Conservation (phyloP, 2,329 filamentous ascomycete species). For the Apiospora phragmitis region DNA sequence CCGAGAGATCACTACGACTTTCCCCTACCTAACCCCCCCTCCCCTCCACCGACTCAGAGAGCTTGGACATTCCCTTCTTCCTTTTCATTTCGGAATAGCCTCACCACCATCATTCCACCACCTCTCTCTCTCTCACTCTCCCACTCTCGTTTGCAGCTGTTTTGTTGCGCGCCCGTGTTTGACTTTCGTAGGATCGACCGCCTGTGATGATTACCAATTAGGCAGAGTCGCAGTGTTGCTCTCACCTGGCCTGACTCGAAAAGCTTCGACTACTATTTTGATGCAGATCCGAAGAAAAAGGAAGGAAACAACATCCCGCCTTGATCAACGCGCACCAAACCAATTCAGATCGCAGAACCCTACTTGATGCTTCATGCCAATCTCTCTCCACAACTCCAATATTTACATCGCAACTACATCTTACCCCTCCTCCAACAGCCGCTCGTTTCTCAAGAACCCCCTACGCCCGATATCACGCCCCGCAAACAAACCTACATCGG, state of each 20-base stretch:
- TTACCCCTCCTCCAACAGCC: neutral
- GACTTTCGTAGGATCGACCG: conserved; percentile 1
- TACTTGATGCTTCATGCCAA: neutral
- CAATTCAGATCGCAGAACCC: neutral
- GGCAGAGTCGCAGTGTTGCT: conserved; percentile 5
- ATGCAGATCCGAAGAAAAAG: neutral
- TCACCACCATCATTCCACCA: neutral
- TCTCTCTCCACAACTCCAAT: neutral
- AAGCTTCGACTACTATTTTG: neutral
- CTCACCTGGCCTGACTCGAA: conserved; percentile 5
- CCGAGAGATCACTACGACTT: neutral
- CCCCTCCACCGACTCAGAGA: neutral
- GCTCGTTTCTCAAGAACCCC: neutral
- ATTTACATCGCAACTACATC: neutral
- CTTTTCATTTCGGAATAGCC: neutral
- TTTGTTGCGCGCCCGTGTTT: neutral
- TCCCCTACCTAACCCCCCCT: neutral
- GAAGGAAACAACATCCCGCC: neutral
- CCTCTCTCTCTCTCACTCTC: neutral
- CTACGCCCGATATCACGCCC: neutral
- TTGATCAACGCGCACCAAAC: neutral
- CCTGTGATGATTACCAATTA: conserved; percentile 6
- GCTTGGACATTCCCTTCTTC: neutral
- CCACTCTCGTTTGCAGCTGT: neutral
- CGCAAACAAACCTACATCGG: neutral